phyloP scores from a whole-genome alignment of 495 filamentous ascomycete species.

The Cudoniella acicularis region DNA sequence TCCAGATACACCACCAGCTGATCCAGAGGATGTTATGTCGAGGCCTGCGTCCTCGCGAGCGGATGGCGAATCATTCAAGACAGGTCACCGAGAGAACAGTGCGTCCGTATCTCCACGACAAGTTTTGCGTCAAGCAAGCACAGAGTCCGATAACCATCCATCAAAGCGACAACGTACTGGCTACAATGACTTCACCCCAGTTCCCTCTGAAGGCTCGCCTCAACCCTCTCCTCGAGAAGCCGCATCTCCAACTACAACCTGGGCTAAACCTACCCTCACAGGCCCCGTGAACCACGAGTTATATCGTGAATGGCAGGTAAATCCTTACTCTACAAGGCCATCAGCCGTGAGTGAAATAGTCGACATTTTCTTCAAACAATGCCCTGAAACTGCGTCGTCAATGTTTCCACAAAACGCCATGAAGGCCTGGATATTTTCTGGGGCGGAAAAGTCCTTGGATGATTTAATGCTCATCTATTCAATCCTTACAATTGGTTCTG shows the following conservation, averaged over 20 bases:
- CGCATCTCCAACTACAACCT: constrained; percentile 34
- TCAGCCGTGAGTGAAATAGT: constrained; percentile 37
- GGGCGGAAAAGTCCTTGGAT: constrained; percentile 53
- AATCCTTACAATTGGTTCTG: constrained; percentile 54
- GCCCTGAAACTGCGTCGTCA: constrained; percentile 50
- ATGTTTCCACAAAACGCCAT: constrained; percentile 51
- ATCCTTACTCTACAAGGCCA: constrained; percentile 56
- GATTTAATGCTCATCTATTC: constrained; percentile 70
- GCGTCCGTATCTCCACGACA: constrained; percentile 22
- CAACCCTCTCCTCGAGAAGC: constrained; percentile 29
- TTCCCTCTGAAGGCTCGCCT: constrained; percentile 26
- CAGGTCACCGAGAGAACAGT: constrained; percentile 18
- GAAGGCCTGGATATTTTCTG: constrained; percentile 31
- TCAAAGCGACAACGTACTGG: constrained; percentile 23
- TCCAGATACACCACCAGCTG: constrained; percentile 44
- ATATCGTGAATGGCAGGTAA: constrained; percentile 55
- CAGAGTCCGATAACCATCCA: constrained; percentile 18
- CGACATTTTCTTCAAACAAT: constrained; percentile 51
- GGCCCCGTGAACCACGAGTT: constrained; percentile 34
- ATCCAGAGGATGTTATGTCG: constrained; percentile 36
- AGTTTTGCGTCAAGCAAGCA: constrained; percentile 13
- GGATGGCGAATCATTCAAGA: constrained; percentile 20
- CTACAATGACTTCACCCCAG: constrained; percentile 25
- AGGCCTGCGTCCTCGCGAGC: constrained; percentile 20
- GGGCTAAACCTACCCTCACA: constrained; percentile 31